Percentiles rank a stretch among this genome's conserved stretches.
Evolutionary conservation across 345 rosid genomes (phyloP).

Genomic region (Rhodamnia rubescens): DNA sequence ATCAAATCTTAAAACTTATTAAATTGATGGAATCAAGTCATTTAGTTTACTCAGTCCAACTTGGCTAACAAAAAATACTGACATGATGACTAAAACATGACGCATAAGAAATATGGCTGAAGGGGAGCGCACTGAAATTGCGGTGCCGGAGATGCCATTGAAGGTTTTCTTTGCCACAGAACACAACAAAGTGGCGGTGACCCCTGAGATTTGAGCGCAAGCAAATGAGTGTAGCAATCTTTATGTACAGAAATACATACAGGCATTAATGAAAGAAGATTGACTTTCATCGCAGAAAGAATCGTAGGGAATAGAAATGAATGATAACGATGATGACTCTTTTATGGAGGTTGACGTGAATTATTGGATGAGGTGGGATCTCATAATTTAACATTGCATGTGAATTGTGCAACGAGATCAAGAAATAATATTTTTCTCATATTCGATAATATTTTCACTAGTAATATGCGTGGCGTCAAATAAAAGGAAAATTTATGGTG

Average conservation of each 20-base stretch:
- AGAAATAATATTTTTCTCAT: background rate
- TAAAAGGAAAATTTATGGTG: background rate
- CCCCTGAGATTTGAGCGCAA: background rate
- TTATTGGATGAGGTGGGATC: background rate
- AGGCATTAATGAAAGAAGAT: background rate
- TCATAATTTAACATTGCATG: background rate
- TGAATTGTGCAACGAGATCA: fast-evolving
- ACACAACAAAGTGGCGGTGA: too few relatives aligned
- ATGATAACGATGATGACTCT: background rate
- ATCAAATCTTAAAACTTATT: too few relatives aligned
- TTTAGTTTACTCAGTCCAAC: too few relatives aligned
- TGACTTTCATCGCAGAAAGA: background rate
- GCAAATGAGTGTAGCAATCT: background rate
- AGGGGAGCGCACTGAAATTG: too few relatives aligned
- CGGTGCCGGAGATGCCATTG: too few relatives aligned
- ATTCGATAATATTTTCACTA: background rate
- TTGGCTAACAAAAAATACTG: too few relatives aligned
- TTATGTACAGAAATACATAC: background rate
- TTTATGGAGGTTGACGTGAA: background rate
- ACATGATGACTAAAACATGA: too few relatives aligned
- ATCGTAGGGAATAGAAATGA: background rate
- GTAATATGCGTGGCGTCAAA: background rate
- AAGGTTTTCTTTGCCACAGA: too few relatives aligned
- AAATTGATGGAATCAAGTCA: too few relatives aligned
- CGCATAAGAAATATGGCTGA: too few relatives aligned